Evolutionary conservation across 2,329 filamentous ascomycete species (phyloP).

Genomic region (Fusarium sp.): DNA sequence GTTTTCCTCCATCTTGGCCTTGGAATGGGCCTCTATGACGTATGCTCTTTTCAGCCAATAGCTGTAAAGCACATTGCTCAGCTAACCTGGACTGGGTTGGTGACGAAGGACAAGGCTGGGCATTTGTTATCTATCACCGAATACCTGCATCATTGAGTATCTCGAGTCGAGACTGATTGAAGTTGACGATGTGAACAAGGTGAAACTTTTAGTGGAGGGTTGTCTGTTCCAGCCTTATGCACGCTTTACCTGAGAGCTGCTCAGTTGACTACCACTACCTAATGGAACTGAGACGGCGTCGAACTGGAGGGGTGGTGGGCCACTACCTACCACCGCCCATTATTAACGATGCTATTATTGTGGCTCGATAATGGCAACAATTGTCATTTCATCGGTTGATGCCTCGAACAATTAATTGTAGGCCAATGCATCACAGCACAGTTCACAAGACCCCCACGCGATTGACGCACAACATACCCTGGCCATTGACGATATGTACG

Average conservation of each 20-base stretch:
- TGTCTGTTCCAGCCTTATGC: constrained; percentile 11
- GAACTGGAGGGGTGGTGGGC: constrained; percentile 35
- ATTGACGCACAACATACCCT: constrained; percentile 17
- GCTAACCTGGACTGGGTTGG: constrained; percentile 13
- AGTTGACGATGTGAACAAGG: not conserved
- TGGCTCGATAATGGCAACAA: constrained; percentile 12
- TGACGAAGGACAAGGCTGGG: constrained; percentile 28
- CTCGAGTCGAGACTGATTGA: not conserved
- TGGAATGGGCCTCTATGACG: constrained; percentile 40
- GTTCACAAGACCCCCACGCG: constrained; percentile 22
- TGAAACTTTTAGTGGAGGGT: constrained; percentile 3
- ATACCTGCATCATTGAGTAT: not conserved
- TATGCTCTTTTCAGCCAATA: constrained; percentile 31
- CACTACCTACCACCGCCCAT: constrained; percentile 8
- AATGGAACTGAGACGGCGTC: constrained; percentile 1
- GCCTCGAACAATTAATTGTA: constrained; percentile 4
- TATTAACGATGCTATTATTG: not conserved
- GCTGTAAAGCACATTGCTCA: constrained; percentile 32
- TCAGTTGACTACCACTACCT: not conserved
- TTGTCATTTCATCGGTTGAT: constrained; percentile 2
- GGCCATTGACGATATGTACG: not conserved
- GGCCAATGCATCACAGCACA: constrained; percentile 4
- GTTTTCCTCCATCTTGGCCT: constrained; percentile 29
- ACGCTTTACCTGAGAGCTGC: constrained; percentile 1
- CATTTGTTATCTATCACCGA: constrained; percentile 7